A percentile compares a stretch with the other conserved stretches of the same genome.
Conservation (phyloP, 2,329 filamentous ascomycete species). For the Hortaea sp. region DNA sequence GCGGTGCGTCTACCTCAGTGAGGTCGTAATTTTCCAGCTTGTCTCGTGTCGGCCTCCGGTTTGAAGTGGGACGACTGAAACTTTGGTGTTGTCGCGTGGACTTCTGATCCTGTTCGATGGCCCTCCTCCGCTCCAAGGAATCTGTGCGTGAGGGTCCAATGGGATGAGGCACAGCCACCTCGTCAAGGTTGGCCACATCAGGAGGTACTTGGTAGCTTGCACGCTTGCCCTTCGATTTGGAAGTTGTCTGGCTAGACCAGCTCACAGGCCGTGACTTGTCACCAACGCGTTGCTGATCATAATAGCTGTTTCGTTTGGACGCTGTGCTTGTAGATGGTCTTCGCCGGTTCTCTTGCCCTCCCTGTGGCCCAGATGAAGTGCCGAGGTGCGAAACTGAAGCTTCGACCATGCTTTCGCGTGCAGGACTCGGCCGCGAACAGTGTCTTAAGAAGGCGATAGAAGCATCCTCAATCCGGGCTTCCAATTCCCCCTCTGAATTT, state of each 20-base stretch:
- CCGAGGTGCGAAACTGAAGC: no score
- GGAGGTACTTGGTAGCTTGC: slow-evolving; percentile 11
- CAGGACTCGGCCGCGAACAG: no score
- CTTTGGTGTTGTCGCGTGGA: not conserved
- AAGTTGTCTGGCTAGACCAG: slow-evolving; percentile 3
- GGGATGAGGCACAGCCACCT: slow-evolving; percentile 8
- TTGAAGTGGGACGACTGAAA: not conserved
- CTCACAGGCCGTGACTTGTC: slow-evolving; percentile 2
- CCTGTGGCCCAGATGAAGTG: not conserved
- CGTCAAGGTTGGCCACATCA: slow-evolving; percentile 12
- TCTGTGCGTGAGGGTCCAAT: slow-evolving; percentile 2
- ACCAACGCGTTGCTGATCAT: slow-evolving; percentile 14
- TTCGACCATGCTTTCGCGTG: no score
- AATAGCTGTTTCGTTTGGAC: slow-evolving; percentile 10
- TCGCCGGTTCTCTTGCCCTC: not conserved
- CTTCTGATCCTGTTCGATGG: not conserved
- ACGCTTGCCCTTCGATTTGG: slow-evolving; percentile 7
- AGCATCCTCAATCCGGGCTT: no score
- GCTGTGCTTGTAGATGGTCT: slow-evolving; percentile 10
- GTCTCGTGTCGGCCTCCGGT: not conserved
- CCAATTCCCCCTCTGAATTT: no score
- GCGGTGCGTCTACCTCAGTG: slow-evolving; percentile 9
- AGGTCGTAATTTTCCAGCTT: slow-evolving; percentile 1
- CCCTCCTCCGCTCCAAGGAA: slow-evolving; percentile 1
- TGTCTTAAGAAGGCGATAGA: no score